Base-by-base conservation (phyloP, 2,329 filamentous ascomycete genomes). In the Aspergillus nomiae region DNA sequence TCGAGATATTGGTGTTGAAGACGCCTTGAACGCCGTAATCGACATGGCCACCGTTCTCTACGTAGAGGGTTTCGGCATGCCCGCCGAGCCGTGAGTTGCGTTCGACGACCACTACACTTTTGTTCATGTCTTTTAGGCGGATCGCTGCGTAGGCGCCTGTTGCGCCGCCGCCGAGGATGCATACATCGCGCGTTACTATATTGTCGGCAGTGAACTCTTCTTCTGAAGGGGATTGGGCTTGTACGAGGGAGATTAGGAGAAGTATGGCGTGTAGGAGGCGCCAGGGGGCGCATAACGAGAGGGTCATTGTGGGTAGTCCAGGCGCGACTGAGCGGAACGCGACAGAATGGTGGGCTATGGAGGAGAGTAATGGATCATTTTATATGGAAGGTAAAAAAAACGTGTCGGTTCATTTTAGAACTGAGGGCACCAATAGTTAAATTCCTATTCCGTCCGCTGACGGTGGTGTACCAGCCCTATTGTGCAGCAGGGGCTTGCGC, bases 51-150 rank as follows among this genome's bases (percentile, higher is more conserved):
- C 70, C 75, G 1, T 67, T 65, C 3, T 58, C 64, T 7, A 75
- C 70, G 61, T 78, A 64, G 54, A 74, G 74, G 8, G 71, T 74
- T n/a, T 75, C 70, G 14, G 71, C 69, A 58, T 78, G 73, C n/a
- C 77, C 77, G n/a, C 78, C 78, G 12, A 80, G 69, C 4, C 51
- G 36, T 21, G 34, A 63, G 21, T 75, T 67, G 41, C 72, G 73
- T 60, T 81, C 78, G 30, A 81, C 64, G 0, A 81, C 62, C 1
- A 73, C 67, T 3, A 79, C 71, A 1, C 70, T 73, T 59, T 77
- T 73, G 6, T 67, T 67, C 53, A 67, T 30, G 50, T 78, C 74
- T 9, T 65, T 65, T 1, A 80, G 67, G 9, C 66, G 65, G 46
- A 79, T 69, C 28, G 74, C 75, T 1, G 73, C 69, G 62, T 78